These are phyloP conservation scores for Hansenula sp. DNA, from an alignment of 1,139 yeast species.

Conservation along the genomic window DNA sequence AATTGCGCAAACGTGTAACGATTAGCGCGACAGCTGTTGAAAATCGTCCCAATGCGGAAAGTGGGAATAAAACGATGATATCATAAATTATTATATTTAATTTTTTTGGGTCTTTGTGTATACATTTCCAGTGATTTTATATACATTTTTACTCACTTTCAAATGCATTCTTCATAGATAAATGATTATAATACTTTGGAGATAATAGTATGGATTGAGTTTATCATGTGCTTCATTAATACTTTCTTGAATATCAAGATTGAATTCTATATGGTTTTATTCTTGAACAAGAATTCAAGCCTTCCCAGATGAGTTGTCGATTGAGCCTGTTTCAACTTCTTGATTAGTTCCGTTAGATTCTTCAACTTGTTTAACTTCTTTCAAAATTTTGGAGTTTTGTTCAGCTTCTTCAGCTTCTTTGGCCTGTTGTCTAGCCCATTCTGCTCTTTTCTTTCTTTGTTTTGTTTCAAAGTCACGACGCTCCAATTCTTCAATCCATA, in stretches of 20 bases:
- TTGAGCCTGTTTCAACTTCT: too few relatives aligned
- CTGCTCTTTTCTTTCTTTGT: conserved; percentile 56
- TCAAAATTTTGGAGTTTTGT: not conserved
- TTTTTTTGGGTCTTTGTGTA: too few relatives aligned
- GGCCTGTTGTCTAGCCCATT: conserved; percentile 36
- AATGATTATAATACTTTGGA: too few relatives aligned
- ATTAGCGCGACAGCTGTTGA: not conserved
- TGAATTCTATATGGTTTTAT: too few relatives aligned
- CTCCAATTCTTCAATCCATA: conserved; percentile 92
- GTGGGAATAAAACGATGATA: not conserved
- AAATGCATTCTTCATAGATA: too few relatives aligned
- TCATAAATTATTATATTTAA: not conserved
- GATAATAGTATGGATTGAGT: too few relatives aligned
- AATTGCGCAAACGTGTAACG: not conserved
- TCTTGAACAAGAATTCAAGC: too few relatives aligned
- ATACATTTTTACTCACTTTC: too few relatives aligned
- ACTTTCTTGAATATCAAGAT: too few relatives aligned
- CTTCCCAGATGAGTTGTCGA: too few relatives aligned
- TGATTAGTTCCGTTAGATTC: not conserved
- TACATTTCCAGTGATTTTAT: too few relatives aligned
- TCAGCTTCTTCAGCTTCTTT: conserved; percentile 26
- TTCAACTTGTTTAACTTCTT: not conserved
- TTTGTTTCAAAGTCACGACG: conserved; percentile 75
- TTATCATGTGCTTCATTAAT: too few relatives aligned
- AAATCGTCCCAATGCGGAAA: not conserved